Evolutionary conservation across 2,329 filamentous ascomycete genomes (phyloP), one percentile per base, ranked within the genome.

Genomic region (Cladosporium sp.): DNA sequence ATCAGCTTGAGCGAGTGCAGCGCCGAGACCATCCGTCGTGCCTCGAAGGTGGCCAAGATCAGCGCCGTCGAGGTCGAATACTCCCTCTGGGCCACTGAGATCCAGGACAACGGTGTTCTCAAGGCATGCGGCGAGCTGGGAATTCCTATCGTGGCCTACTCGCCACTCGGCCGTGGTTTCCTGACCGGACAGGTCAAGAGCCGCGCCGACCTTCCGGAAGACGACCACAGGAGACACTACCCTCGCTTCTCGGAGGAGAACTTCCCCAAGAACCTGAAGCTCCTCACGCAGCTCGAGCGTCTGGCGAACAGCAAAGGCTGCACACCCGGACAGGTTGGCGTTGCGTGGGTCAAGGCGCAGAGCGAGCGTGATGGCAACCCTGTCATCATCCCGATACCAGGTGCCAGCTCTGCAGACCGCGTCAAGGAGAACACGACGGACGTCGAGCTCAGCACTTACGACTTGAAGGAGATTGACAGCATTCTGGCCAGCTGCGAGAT

Each of bases 61-160:
- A 72, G 73, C 1, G 75, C 76, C 1, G 80, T 84, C 7, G 82
- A 85, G 60, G 76, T 82, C 19, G 82, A 85, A 61, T 71, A 84
- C 50, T 79, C 75, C 13, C 68, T 83, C 2, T 84, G 75, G 70
- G 69, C 70, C 5, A 80, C 77, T 2, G 75, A 82, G 20, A 76
- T 82, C 40, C 64, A 83, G 5, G 64, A 76, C 15, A 84, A 85
- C 54, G 81, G 76, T 15, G 73, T 85, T 1, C 77, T 78, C 2
- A 62, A 71, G 47, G 72, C 76, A 1, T 84, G 81, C 54, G 75
- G 72, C 1, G 76, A 91, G 63, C 68, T 86, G 40, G 71, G 75
- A 41, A 89, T 92, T 53, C 83, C 85, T 0, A 70, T 91, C 42
- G 69, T 89, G 30, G 85, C 84, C 0, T 91, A 89, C 68, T 85